Percentiles rank a stretch among this genome's conserved stretches.
phyloP scores from a whole-genome alignment of 345 rosid genomes.

The Erucastrum elatum region DNA sequence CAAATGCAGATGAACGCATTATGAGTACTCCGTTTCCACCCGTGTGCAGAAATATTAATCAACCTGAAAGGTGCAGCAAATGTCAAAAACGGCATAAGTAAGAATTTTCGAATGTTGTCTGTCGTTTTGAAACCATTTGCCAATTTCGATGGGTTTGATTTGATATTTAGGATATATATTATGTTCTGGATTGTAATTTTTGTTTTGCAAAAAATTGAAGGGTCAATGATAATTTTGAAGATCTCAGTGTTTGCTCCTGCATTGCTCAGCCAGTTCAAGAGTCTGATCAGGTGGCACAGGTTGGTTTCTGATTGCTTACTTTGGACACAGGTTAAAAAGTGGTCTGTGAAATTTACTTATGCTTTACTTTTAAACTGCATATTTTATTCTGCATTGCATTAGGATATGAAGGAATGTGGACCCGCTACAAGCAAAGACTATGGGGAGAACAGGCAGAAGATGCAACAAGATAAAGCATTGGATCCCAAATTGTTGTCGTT shows the following conservation, averaged over 20 bases:
- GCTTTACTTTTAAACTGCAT: slow-evolving; percentile 8
- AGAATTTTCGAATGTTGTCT: slow-evolving; percentile 1
- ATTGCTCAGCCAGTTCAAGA: slow-evolving; percentile 34
- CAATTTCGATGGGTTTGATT: slow-evolving; percentile 17
- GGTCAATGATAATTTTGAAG: slow-evolving; percentile 33
- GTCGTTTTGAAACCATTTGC: slow-evolving; percentile 9
- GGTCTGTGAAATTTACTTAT: neutral
- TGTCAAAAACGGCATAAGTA: slow-evolving; percentile 61
- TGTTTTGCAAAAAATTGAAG: slow-evolving; percentile 39
- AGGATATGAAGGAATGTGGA: slow-evolving; percentile 62
- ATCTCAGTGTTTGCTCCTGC: slow-evolving; percentile 41
- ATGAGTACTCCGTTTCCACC: slow-evolving; percentile 35
- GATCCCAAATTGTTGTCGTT: slow-evolving; percentile 52
- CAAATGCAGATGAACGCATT: slow-evolving; percentile 35
- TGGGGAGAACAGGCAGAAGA: slow-evolving; percentile 34
- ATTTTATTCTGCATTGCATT: slow-evolving; percentile 44
- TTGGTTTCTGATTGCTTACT: slow-evolving; percentile 32
- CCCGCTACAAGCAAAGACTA: slow-evolving; percentile 33
- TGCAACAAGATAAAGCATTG: slow-evolving; percentile 35
- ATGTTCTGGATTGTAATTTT: slow-evolving; percentile 22
- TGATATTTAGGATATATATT: neutral
- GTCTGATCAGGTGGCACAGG: slow-evolving; percentile 37
- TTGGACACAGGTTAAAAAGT: neutral
- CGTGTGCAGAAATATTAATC: slow-evolving; percentile 24
- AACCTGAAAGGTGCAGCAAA: slow-evolving; percentile 37